Conservation (phyloP, 1,284 basidiomycete genomes). For the Leccinum colubrinum region DNA sequence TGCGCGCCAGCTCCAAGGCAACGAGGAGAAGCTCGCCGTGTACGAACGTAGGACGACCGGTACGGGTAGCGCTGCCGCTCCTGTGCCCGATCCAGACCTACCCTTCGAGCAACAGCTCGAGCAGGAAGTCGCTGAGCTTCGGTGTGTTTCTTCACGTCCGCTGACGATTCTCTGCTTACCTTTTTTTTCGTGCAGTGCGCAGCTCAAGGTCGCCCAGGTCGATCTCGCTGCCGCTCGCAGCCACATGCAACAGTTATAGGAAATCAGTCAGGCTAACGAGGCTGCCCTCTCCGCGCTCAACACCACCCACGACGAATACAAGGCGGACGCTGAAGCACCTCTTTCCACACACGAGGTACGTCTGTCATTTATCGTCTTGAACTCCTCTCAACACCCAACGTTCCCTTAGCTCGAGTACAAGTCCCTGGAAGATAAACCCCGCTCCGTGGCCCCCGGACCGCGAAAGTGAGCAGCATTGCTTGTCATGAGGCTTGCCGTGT, state of each 20-base stretch:
- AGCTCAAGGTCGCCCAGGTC: constrained; percentile 72
- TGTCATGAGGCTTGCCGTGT: too few species aligned
- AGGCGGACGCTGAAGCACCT: constrained; percentile 62
- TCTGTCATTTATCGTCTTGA: not conserved
- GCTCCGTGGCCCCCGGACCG: constrained; percentile 30
- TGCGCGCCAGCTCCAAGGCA: constrained; percentile 67
- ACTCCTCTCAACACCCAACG: constrained; percentile 6
- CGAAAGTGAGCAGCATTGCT: too few species aligned
- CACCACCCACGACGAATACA: constrained; percentile 77
- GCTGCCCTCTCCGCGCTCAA: constrained; percentile 70
- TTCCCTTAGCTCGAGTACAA: constrained; percentile 38
- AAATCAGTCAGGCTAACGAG: constrained; percentile 81
- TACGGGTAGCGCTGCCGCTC: constrained; percentile 25
- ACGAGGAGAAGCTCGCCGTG: constrained; percentile 81
- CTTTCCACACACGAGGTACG: constrained; percentile 66
- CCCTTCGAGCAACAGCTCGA: constrained; percentile 79
- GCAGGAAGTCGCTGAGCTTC: constrained; percentile 80
- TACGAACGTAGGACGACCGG: constrained; percentile 69
- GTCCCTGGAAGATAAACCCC: constrained; percentile 58
- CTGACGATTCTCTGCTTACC: constrained; percentile 4
- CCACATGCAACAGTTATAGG: constrained; percentile 82
- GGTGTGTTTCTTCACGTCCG: constrained; percentile 42
- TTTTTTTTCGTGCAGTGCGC: constrained; percentile 47
- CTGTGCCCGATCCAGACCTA: constrained; percentile 43
- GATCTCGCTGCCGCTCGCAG: constrained; percentile 68